Conservation (phyloP, 2,329 filamentous ascomycete species). For the Penicillium nordicum region DNA sequence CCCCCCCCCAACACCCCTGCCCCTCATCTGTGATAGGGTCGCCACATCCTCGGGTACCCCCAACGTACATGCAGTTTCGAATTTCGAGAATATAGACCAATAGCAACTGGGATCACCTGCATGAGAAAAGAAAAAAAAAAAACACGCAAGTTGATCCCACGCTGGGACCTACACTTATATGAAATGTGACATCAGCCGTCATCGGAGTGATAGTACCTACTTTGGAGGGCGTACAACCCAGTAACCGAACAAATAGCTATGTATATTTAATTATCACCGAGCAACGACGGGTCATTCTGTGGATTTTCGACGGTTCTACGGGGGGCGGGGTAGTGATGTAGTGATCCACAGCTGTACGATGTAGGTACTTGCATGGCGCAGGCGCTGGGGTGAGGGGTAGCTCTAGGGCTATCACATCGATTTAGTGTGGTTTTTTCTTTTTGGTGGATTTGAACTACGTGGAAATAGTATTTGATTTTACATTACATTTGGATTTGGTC, state of each 20-base stretch:
- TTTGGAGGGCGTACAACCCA: neutral
- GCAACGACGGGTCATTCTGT: neutral
- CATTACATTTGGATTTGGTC: neutral
- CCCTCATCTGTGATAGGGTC: conserved; percentile 1
- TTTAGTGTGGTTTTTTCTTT: no score
- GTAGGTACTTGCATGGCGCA: neutral
- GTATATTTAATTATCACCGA: no score
- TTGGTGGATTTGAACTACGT: neutral
- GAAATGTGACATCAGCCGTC: conserved; percentile 5
- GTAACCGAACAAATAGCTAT: no score
- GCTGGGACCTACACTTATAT: neutral
- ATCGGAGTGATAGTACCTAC: neutral
- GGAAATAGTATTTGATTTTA: conserved; percentile 5
- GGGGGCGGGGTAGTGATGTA: conserved; percentile 4
- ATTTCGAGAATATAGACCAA: neutral
- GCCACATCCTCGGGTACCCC: conserved; percentile 3
- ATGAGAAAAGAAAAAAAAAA: neutral
- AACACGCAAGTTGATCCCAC: neutral
- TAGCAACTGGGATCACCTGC: neutral
- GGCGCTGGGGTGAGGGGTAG: conserved; percentile 2
- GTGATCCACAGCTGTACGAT: conserved; percentile 2
- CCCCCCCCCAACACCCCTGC: neutral
- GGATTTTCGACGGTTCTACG: neutral
- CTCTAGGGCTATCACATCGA: conserved; percentile 7
- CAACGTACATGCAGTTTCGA: conserved; percentile 2